phyloP scores from a whole-genome alignment of 345 rosid genomes.

The Zanthoxylum bungeanum region DNA sequence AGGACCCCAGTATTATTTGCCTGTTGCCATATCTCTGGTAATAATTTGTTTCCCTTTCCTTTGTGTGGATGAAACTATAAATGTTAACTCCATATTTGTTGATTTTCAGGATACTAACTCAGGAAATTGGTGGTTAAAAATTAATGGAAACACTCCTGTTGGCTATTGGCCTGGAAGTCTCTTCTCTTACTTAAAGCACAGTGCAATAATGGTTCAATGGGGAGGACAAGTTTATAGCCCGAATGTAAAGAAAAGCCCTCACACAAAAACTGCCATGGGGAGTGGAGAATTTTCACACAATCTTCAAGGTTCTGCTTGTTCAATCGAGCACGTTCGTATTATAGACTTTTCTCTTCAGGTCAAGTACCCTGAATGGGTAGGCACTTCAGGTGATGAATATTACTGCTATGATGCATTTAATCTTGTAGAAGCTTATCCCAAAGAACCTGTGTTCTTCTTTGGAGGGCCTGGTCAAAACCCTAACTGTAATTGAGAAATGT shows the following conservation, averaged over 20 bases:
- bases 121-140: conserved; percentile 50
- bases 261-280: conserved; percentile 57
- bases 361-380: conserved; percentile 38
- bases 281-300: conserved; percentile 33
- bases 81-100: background rate
- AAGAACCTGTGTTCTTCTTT: conserved; percentile 37
- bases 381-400: conserved; percentile 22
- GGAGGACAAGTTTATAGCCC: conserved; percentile 59
- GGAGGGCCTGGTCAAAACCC: conserved; percentile 46
- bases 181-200: conserved; percentile 23
- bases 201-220: conserved; percentile 47
- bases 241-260: conserved; percentile 38
- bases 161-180: conserved; percentile 51
- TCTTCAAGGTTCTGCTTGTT: conserved; percentile 18
- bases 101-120: conserved; percentile 36
- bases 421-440: background rate
- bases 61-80: background rate
- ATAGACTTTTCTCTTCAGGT: conserved; percentile 28
- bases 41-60: background rate
- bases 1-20: conserved; percentile 21
- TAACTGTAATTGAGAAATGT: conserved; percentile 24
- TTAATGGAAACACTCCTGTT: background rate
- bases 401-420: conserved; percentile 32
- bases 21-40: conserved; percentile 28
- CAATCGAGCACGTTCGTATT: conserved; percentile 34